Conservation (phyloP, 306 rosid genomes). For the Cercis canadensis region DNA sequence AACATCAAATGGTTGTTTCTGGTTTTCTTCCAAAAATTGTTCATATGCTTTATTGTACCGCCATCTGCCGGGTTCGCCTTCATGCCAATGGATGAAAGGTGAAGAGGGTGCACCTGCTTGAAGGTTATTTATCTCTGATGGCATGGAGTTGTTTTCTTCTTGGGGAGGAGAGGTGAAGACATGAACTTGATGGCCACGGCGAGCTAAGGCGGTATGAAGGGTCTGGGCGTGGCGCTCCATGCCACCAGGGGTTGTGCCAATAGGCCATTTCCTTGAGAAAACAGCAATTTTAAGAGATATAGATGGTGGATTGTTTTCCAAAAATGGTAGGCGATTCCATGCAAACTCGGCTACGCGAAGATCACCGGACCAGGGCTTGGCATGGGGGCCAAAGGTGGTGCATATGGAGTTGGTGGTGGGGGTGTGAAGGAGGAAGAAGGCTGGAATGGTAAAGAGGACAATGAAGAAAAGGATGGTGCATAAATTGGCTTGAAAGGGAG, state of each 20-base stretch:
- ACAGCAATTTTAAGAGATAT: constrained; percentile 74
- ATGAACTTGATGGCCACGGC: constrained; percentile 85
- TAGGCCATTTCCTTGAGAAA: constrained; percentile 95
- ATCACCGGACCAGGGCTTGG: constrained; percentile 73
- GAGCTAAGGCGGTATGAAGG: constrained; percentile 77
- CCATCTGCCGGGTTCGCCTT: constrained; percentile 90
- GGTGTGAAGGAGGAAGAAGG: constrained; percentile 66
- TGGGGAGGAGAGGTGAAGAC: constrained; percentile 79
- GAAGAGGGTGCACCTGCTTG: constrained; percentile 47
- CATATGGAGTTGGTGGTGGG: constrained; percentile 67
- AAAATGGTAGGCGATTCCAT: constrained; percentile 78
- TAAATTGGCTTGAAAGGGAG: constrained; percentile 55
- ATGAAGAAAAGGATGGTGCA: constrained; percentile 75
- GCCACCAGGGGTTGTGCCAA: constrained; percentile 83
- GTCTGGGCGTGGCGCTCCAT: constrained; percentile 98
- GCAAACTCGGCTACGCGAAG: constrained; percentile 73
- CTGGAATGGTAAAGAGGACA: constrained; percentile 76
- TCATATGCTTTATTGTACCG: constrained; percentile 95
- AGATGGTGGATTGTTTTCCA: constrained; percentile 42
- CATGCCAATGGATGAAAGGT: constrained; percentile 77
- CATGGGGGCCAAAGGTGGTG: constrained; percentile 46
- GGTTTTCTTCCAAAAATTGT: constrained; percentile 65
- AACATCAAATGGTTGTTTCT: constrained; percentile 65
- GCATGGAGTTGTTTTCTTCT: constrained; percentile 28
- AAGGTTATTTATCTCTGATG: constrained; percentile 14